Conservation (phyloP, 2,329 filamentous ascomycete species). For the Aspergillus proliferans region DNA sequence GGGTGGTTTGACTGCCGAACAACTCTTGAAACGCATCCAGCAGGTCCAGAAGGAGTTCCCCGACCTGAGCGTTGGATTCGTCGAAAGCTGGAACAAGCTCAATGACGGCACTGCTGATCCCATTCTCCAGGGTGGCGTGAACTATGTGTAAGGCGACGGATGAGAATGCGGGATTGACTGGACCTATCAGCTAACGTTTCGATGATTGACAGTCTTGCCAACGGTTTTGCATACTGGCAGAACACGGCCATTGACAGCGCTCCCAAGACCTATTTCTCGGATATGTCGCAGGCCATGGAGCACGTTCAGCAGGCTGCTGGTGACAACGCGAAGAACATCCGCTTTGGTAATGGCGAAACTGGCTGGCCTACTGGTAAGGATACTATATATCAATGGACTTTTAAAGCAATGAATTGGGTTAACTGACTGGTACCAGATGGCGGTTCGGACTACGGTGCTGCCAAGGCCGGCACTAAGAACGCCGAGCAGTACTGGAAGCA, state of each 20-base stretch:
- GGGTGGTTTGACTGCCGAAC: conserved; percentile 56
- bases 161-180: not conserved
- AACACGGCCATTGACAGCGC: conserved; percentile 53
- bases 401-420: not conserved
- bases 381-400: not conserved
- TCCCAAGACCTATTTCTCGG: conserved; percentile 59
- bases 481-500: conserved; percentile 56
- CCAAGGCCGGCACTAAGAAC: conserved; percentile 54
- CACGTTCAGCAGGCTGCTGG: conserved; percentile 58
- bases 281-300: conserved; percentile 57
- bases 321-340: conserved; percentile 46
- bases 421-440: conserved; percentile 28
- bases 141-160: conserved; percentile 45
- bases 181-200: not conserved
- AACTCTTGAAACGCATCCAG: conserved; percentile 57
- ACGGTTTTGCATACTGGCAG: conserved; percentile 71
- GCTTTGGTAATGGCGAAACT: conserved; percentile 65
- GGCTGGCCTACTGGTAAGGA: conserved; percentile 55
- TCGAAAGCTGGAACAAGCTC: conserved; percentile 68
- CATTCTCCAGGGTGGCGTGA: conserved; percentile 55
- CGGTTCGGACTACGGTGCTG: conserved; percentile 56
- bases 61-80: conserved; percentile 57
- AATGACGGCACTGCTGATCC: conserved; percentile 62
- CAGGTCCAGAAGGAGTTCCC: conserved; percentile 53
- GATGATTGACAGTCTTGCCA: conserved; percentile 45